Base-by-base conservation (phyloP, 306 rosid species). In the Adenanthera pavonina region DNA sequence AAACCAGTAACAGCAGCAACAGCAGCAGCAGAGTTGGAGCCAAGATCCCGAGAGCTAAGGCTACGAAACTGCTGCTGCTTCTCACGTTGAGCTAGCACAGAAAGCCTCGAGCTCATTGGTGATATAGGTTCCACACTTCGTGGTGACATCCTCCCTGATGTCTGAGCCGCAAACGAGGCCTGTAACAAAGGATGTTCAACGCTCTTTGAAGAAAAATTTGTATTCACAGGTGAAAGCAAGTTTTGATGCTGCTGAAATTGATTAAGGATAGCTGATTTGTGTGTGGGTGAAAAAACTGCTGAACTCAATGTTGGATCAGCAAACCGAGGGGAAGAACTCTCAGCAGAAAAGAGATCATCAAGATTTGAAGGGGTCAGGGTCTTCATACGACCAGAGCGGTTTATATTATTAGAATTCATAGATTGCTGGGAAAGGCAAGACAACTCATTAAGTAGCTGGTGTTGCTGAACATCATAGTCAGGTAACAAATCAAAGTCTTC, bases 221-320 rank as follows among this genome's bases (percentile, higher is more conserved):
- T 94, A 66, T 90, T 93, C 84, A 94, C 87, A 0, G 98, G 97
- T 51, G 97, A 89, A 77, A 94, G 84, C 84, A 94, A 66, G 90
- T 80, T 85, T 87, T 92, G 97, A 78, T 92, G 98, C 85, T 92
- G 98, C 90, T 94, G 98, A 84, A 92, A 94, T 72, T 94, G 98
- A 85, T 89, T 90, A 78, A 91, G 81, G 78, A 94, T 80, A 0
- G 95, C 94, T 56, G 97, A 92, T 90, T 94, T 94, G 86, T 90
- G 98, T 44, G 94, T 92, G 1, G 98, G 98, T 44, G 98, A 94
- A 80, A 89, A 94, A 64, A 92, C 89, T 47, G 92, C 83, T 7
- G 98, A 88, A 70, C 84, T 78, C 91, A 94, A 65, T 61, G 92
- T 59, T 66, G 87, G 97, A 82, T 94, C 98, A 20, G 91, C 83